Evolutionary conservation across 164 flowering plant genomes (phyloP), one percentile per base, ranked within the genome.

Genomic region (Santalum album): DNA sequence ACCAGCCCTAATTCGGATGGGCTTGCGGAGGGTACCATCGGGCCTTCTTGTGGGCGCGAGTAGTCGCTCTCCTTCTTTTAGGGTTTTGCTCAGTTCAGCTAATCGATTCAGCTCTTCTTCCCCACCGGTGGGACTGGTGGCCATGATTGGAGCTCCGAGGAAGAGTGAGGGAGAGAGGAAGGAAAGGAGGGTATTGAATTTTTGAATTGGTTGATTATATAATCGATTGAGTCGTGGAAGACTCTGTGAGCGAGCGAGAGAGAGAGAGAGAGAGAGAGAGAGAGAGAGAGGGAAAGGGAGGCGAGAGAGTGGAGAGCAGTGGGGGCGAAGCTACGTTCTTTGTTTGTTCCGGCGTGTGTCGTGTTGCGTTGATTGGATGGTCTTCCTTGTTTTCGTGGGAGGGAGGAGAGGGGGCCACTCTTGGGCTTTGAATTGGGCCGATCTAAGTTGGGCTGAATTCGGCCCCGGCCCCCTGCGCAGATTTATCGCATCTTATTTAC

Each of bases 31-130:
- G n/a, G 83, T 72, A 7, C 90, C 90, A 53, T 83, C 90, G 38
- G 91, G 79, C 55, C 91, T 46, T 11, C 85, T 68, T 6, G 83
- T 79, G 9, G 91, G 85, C 3, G 72, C 91, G 17, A 84, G 52
- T 29, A 82, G 58, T 53, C 87, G 69, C 64, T 81, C 91, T 10
- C 87, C 87, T 64, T 79, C 78, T 63, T 84, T 84, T 67, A 81
- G 80, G 80, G 75, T 71, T 84, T 71, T 75, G 60, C 76, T 69
- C 21, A 76, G 47, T 6, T 39, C 45, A 24, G 32, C 57, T 21
- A 40, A 27, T 38, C 3, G 16, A 3, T 11, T 12, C 17, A 11
- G 14, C 42, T 38, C 42, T 15, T 38, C 42, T 4, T 38, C 42
- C 14, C 42, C 42, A 11, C 42, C 42, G 17, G 15, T 16, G 14